Evolutionary conservation across 306 rosid species (phyloP).

Genomic region (Morella rubra): DNA sequence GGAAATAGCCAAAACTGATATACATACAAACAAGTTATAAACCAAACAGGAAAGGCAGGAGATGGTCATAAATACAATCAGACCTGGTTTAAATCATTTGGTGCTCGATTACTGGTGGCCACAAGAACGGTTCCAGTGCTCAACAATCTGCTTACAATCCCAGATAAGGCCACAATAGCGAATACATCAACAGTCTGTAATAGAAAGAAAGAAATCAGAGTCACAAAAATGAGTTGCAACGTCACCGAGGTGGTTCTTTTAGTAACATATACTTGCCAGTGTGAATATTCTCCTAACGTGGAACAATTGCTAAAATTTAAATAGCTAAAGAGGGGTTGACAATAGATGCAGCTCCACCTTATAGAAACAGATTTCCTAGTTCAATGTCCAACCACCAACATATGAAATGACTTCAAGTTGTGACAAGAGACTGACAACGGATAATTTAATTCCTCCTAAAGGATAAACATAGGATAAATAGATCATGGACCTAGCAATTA

Average conservation of each 20-base stretch:
- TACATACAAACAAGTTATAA: background rate
- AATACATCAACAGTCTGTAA: slow-evolving; percentile 99
- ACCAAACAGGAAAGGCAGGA: slow-evolving; percentile 7
- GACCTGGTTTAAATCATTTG: slow-evolving; percentile 86
- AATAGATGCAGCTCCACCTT: slow-evolving; percentile 24
- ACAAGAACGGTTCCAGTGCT: slow-evolving; percentile 86
- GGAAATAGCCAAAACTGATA: background rate
- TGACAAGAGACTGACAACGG: background rate
- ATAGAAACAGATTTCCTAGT: slow-evolving; percentile 21
- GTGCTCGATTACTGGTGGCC: slow-evolving; percentile 96
- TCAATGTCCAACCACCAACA: slow-evolving; percentile 17
- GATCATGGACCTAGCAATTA: background rate
- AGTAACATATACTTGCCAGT: background rate
- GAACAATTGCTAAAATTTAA: slow-evolving; percentile 4
- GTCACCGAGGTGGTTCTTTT: background rate
- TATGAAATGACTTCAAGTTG: slow-evolving; percentile 17
- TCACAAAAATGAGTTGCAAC: slow-evolving; percentile 23
- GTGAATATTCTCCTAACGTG: slow-evolving; percentile 18
- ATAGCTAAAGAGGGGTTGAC: slow-evolving; percentile 8
- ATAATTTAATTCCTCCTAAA: too few species aligned
- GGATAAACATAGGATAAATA: background rate
- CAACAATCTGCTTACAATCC: slow-evolving; percentile 92
- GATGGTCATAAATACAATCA: slow-evolving; percentile 2
- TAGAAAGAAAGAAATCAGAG: slow-evolving; percentile 38
- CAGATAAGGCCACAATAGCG: slow-evolving; percentile 99